Conservation (phyloP, 2,329 filamentous ascomycete genomes). For the Clarireedia paspali region DNA sequence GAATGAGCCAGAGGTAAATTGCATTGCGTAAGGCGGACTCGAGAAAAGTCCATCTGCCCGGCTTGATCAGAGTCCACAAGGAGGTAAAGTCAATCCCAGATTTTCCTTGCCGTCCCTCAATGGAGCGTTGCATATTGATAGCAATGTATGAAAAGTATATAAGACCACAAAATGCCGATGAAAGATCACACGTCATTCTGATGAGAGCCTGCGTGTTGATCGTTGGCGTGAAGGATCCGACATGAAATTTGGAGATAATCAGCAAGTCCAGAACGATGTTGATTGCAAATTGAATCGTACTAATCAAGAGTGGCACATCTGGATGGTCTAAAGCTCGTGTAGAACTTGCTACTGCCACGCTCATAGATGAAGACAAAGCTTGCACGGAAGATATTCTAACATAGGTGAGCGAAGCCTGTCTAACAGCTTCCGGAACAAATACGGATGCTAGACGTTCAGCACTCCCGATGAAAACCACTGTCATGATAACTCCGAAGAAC, state of each 20-base stretch:
- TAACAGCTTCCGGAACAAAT: constrained; percentile 55
- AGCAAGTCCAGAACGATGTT: constrained; percentile 63
- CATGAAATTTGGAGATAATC: constrained; percentile 58
- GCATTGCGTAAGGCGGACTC: constrained; percentile 63
- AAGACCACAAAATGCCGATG: constrained; percentile 47
- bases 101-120: constrained; percentile 9
- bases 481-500: constrained; percentile 50
- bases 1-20: constrained; percentile 64
- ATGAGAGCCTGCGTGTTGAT: constrained; percentile 59
- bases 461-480: constrained; percentile 47
- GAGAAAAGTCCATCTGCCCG: constrained; percentile 50
- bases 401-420: constrained; percentile 51
- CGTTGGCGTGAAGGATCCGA: constrained; percentile 44
- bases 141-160: constrained; percentile 46
- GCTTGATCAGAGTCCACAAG: constrained; percentile 44
- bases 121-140: constrained; percentile 8
- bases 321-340: constrained; percentile 62
- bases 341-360: constrained; percentile 51
- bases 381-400: constrained; percentile 58
- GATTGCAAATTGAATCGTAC: constrained; percentile 51
- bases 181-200: constrained; percentile 52
- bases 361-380: constrained; percentile 52
- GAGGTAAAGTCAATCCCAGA: constrained; percentile 35
- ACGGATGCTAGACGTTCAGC: constrained; percentile 47
- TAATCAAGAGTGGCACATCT: constrained; percentile 61